Base-by-base conservation (phyloP, 1,284 basidiomycete genomes). In the Naganishia liquefaciens region DNA sequence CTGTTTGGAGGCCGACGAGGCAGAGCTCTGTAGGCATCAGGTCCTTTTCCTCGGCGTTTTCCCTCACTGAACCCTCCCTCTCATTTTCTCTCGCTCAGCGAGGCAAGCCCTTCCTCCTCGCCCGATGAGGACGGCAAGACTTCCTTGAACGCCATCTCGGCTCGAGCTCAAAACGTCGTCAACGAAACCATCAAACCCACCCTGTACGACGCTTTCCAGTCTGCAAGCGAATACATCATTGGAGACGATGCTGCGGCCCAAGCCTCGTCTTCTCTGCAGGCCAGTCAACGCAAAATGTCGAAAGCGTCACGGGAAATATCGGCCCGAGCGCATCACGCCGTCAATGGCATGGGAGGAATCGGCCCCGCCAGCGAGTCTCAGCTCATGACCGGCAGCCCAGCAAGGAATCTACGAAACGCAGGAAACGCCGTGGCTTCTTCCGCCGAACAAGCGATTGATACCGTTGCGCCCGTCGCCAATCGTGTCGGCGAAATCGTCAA, bases 381-480 rank as follows among this genome's bases (percentile, higher is more conserved):
- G 25, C 51, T 52, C 40, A 17, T 62, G 27, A 46, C 60, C 15
- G 60, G 30, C 40, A 62, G 11, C 23, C 49, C 50, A 19, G 60
- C 50, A 6, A 47, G 33, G 43, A 50, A 60, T 25, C 21, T 60
- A 9, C 57, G 57, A 17, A 62, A 52, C 39, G 62, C 44, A 9
- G 52, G 66, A 6, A 51, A 30, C 23, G 54, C 39, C 3, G 66
- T 69, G 13, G 44, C 63, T 40, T 63, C 68, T 2, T 62, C 60
- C 10, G 62, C 67, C 11, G 70, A 68, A 40, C 62, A 65, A 28
- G 65, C 51, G 19, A 52, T 33, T 10, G 57, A 58, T 13, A 52
- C 42, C 19, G 44, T 50, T 21, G 44, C 25, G 9, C 51, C 50
- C 13, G 52, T 49, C 7, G 51, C 44, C 15, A 55, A 61, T n/a